Evolutionary conservation across 2,329 filamentous ascomycete genomes (phyloP), one percentile per base, ranked within the genome.

Genomic region (Cladosporium sp.): DNA sequence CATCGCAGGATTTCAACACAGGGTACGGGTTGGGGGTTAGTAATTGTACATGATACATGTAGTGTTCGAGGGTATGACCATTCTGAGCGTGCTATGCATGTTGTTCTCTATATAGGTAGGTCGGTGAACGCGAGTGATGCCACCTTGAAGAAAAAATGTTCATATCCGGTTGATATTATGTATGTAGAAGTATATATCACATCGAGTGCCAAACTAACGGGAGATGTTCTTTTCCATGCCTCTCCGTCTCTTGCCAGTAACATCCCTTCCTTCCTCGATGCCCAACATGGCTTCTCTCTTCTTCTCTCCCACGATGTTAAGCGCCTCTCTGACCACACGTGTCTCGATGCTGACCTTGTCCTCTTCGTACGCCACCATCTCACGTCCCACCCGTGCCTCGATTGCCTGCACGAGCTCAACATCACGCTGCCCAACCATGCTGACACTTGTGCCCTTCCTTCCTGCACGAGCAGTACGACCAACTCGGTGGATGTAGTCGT

Each of bases 401-500:
- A 97, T 97, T 1, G 90, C 91, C 58, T 93, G 80, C n/a, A 97
- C 84, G 7, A 97, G 81, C 68, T 92, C 86, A 1, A 97, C 92
- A 73, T 99, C 94, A 59, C 93, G 82, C 80, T 97, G 93, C 2
- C 94, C 93, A 2, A 99, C 88, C 66, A 99, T 84, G 2, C 90
- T 96, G 15, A 97, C 85, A 5, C 89, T 86, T 64, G 92, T 88
- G 68, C 94, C 94, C 55, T 81, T 82, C 45, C 92, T 84, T 0
- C 94, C 94, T 0, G 94, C 94, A 83, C 94, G 87, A 3, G 94
- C 94, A 12, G 94, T 99, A 75, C 94, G 88, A 73, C 94, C 94
- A 52, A 97, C 93, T 12, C 94, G 86, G 77, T 99, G 94, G 65
- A 99, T 94, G 73, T 99, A 99, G 75, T 97, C 93, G 72, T 97